A percentile compares a stretch with the other conserved stretches of the same genome.
These are phyloP conservation scores for Metschnikowia arizonensis DNA, from an alignment of 805 yeast species.

Conservation along the genomic window DNA sequence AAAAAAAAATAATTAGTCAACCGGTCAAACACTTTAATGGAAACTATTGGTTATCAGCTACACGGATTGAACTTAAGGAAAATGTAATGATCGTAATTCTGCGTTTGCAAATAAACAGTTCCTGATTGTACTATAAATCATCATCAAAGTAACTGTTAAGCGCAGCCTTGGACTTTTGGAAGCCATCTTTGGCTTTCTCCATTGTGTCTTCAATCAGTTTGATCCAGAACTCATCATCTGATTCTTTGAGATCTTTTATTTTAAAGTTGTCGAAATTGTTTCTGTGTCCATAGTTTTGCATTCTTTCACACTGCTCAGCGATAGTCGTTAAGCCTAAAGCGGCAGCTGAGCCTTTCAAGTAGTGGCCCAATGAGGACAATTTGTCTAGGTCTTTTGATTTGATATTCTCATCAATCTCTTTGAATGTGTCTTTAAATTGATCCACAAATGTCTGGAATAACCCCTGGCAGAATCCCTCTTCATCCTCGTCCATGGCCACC, in stretches of 20 bases:
- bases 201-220: constrained; percentile 51
- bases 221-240: constrained; percentile 38
- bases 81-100: background rate
- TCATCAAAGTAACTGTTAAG: constrained; percentile 51
- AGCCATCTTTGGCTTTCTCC: constrained; percentile 47
- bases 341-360: constrained; percentile 92
- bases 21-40: background rate
- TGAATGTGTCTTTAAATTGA: constrained; percentile 80
- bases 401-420: constrained; percentile 60
- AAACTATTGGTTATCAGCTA: background rate
- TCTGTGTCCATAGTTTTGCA: constrained; percentile 80
- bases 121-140: constrained; percentile 6
- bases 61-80: background rate
- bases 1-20: constrained; percentile 4
- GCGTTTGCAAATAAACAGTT: background rate
- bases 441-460: constrained; percentile 81
- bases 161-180: constrained; percentile 46
- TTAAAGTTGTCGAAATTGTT: constrained; percentile 37
- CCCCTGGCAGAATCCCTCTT: constrained; percentile 79
- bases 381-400: constrained; percentile 46
- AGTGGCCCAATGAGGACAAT: constrained; percentile 81
- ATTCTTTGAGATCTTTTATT: constrained; percentile 11
- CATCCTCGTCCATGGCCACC: constrained; percentile 94
- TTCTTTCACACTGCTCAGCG: constrained; percentile 84
- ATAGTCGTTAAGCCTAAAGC: constrained; percentile 82